Base-by-base conservation (phyloP, 2,329 filamentous ascomycete species). In the Xylaria arbuscula region DNA sequence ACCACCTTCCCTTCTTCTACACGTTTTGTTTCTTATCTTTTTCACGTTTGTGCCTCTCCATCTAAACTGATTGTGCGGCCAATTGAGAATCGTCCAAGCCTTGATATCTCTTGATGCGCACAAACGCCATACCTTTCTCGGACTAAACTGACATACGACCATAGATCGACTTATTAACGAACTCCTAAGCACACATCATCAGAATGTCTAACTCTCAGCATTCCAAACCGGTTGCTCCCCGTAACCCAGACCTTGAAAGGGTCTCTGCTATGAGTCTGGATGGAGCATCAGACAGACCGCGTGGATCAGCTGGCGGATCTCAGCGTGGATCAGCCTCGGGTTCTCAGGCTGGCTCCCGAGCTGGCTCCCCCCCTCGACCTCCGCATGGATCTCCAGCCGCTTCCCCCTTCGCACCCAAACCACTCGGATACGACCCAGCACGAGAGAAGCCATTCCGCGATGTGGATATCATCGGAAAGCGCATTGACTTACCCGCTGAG, bases 401-500 rank as follows among this genome's bases (percentile, higher is more conserved):
- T 15, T 22, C 51, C 24, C 51, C 42, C 1, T 66, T 38, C 34
- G 24, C 13, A 9, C 50, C n/a, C 7, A n/a, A 66, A 38, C 67
- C 67, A 19, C 47, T 64, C 0, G 72, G 72, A 17, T 42, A 59
- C 24, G 72, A 74, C 40, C 69, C 72, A n/a, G 71, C 59, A 13
- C 69, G 70, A 7, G 67, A 70, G 1, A 76, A 77, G 3, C 70
- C 74, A 15, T 48, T 76, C 15, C 76, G 73, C 10, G 74, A 79
- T 8, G 75, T 79, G 15, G 69, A 80, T 45, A 68, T 76, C 3
- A 73, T 83, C 34, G 78, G 78, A 67, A 83, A 83, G 68, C 86
- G 87, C 6, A 81, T 89, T 70, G 88, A 90, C 62, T 74, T 90
- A 0, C 88, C 88, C 0, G 80, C 87, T 0, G 87, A 89, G 72